Evolutionary conservation across 2,329 filamentous ascomycete genomes (phyloP), one percentile per base, ranked within the genome.

Genomic region (Fusarium stilboides): DNA sequence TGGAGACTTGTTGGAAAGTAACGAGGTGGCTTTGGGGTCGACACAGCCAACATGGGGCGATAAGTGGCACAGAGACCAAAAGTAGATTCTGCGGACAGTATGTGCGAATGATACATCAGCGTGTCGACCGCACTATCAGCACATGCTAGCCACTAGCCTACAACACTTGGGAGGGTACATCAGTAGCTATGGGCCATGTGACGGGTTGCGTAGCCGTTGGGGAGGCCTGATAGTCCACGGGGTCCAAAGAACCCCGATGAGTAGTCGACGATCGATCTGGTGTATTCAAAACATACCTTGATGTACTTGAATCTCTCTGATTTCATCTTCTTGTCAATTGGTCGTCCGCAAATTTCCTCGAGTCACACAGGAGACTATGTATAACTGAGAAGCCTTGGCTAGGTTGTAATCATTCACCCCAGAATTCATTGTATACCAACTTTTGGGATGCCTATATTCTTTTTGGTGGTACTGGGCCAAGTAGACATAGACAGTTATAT

Each of bases 1-100:
- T 60, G 49, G 70, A 62, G 68, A 58, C 61, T 19, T 62, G 59
- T 45, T 55, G 45, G 62, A 65, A 58, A 42, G 69, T 73, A 63
- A 39, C 39, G 26, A 15, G 24, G 26, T 26, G 39, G 31, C 36
- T 34, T 34, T 31, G 28, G 10, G 28, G 24, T 42, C 6, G n/a
- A n/a, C 31, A 8, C 2, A 31, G 28, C 26, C 36, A 42, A 40
- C 4, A 8, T 5, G 12, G 14, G 20, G 20, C 19, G 54, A 42
- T 57, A 40, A 36, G 34, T 31, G 26, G 13, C 3, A n/a, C 5
- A 12, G 12, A 12, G 9, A 12, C 8, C 1, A 5, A 8, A 24
- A 15, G 20, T 69, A 69, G 46, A 39, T 31, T 4, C 3, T 4
- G 26, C 14, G 12, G 5, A 4, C 4, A 10, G 1, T 6, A 4